Evolutionary conservation across 2,329 filamentous ascomycete genomes (phyloP).

Genomic region (Trichoderma harzianum): DNA sequence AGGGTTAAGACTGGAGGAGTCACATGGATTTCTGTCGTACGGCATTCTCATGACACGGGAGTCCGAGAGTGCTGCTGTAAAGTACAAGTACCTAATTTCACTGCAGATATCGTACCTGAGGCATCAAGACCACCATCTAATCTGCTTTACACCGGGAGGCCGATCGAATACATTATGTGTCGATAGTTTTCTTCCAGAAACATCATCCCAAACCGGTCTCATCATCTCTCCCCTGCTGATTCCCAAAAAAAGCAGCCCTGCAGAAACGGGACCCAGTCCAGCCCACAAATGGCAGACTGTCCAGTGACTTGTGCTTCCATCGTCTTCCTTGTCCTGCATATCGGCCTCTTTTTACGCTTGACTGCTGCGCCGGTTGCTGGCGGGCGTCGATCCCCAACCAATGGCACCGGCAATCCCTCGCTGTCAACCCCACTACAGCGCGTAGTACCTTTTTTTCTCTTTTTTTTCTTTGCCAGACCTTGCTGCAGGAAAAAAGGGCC

Average conservation of each 20-base stretch:
- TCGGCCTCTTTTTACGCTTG: neutral
- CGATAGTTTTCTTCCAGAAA: neutral
- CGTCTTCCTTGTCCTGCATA: slow-evolving; percentile 5
- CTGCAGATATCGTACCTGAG: neutral
- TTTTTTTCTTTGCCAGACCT: neutral
- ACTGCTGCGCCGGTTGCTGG: neutral
- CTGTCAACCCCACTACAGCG: neutral
- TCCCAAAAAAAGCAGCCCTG: neutral
- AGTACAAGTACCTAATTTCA: neutral
- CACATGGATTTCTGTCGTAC: slow-evolving; percentile 8
- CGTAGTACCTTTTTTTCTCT: neutral
- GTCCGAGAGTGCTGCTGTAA: neutral
- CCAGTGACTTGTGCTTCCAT: neutral
- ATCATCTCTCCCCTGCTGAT: no score
- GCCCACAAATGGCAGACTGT: slow-evolving; percentile 1
- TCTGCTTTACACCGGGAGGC: neutral
- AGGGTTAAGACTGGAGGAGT: neutral
- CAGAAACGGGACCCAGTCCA: neutral
- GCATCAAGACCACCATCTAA: neutral
- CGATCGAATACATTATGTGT: neutral
- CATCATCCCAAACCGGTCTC: neutral
- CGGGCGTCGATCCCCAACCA: neutral
- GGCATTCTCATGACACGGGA: neutral
- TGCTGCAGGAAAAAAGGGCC: slow-evolving; percentile 7
- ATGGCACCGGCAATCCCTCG: neutral